Evolutionary conservation across 2,329 filamentous ascomycete species (phyloP).

Genomic region (Talaromyces islandicus): DNA sequence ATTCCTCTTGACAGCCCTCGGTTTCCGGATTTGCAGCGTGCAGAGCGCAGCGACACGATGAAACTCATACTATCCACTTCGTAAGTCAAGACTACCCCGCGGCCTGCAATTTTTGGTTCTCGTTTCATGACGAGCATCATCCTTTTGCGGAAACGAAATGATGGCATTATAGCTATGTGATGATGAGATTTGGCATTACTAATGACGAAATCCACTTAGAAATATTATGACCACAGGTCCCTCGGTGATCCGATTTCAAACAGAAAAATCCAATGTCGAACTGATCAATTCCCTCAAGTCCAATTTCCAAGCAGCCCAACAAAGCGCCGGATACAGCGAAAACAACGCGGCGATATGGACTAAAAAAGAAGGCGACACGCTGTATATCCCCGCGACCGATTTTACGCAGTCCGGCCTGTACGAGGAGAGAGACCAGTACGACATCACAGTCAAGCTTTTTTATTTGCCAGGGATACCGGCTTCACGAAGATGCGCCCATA

Average conservation of each 20-base stretch:
- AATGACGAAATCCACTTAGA: conserved; percentile 30
- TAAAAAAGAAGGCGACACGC: conserved; percentile 50
- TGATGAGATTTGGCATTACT: neutral
- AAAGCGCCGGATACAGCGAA: conserved; percentile 41
- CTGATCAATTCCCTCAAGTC: conserved; percentile 80
- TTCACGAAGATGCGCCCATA: conserved; percentile 61
- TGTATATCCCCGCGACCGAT: conserved; percentile 75
- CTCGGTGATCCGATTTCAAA: conserved; percentile 74
- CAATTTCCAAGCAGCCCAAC: conserved; percentile 71
- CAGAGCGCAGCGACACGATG: conserved; percentile 38
- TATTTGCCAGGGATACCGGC: conserved; percentile 69
- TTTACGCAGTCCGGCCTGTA: conserved; percentile 64
- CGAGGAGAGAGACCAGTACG: conserved; percentile 80
- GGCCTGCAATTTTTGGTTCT: neutral
- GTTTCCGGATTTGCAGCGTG: neutral
- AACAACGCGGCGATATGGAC: conserved; percentile 56
- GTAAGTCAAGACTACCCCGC: conserved; percentile 46
- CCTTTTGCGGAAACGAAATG: neutral
- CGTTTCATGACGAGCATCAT: neutral
- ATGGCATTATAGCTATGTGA: neutral
- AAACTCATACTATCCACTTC: conserved; percentile 81
- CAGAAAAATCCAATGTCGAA: conserved; percentile 86
- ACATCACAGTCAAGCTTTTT: conserved; percentile 94
- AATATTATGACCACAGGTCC: conserved; percentile 83
- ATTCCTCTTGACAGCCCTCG: neutral